Conservation (phyloP, 1,139 yeast genomes). For the Pichia sp. region DNA sequence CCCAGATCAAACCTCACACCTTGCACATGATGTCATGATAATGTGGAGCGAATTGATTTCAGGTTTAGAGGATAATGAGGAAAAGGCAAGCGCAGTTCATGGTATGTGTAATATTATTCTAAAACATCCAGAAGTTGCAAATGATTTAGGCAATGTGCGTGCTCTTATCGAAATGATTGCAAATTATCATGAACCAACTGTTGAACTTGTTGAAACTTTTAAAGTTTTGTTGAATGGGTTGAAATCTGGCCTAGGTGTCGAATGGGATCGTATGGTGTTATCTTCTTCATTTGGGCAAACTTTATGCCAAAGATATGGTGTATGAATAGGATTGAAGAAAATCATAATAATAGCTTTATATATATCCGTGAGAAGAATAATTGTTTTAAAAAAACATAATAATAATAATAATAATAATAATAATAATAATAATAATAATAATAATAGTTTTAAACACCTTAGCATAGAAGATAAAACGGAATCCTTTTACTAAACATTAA, state of each 20-base stretch:
- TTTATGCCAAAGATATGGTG: constrained; percentile 24
- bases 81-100: constrained; percentile 70
- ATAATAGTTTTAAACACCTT: background rate
- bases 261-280: constrained; percentile 17
- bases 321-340: constrained; percentile 7
- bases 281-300: constrained; percentile 13
- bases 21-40: constrained; percentile 42
- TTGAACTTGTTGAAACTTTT: constrained; percentile 40
- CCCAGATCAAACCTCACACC: constrained; percentile 39
- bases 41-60: constrained; percentile 66
- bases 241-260: constrained; percentile 43
- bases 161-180: constrained; percentile 61
- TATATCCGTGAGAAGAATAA: too few species aligned
- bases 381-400: background rate
- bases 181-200: constrained; percentile 48
- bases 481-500: background rate
- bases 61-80: constrained; percentile 66
- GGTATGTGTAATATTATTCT: constrained; percentile 57
- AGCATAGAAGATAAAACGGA: background rate
- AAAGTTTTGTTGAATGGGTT: constrained; percentile 42
- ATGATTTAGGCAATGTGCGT: constrained; percentile 42
- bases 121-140: constrained; percentile 58
- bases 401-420: background rate
- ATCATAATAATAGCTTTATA: too few species aligned
- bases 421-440: background rate